phyloP scores from a whole-genome alignment of 768 basidiomycete species.

The Macrolepiota fuliginosa region DNA sequence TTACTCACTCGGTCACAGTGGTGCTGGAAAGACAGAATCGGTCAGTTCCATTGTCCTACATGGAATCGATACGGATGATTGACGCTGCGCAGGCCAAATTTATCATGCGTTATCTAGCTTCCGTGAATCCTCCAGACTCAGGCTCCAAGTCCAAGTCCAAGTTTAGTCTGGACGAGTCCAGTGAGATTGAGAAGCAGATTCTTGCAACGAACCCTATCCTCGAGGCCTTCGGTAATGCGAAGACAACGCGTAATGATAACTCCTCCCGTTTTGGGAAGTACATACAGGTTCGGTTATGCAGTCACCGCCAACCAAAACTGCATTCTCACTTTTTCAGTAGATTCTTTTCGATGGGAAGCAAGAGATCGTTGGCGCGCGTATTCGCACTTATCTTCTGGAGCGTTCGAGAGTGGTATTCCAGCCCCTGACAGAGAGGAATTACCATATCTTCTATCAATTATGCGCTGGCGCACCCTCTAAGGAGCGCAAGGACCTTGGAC shows the following conservation, averaged over 20 bases:
- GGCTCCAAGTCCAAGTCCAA: conserved; percentile 65
- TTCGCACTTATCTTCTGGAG: conserved; percentile 96
- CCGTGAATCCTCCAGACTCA: conserved; percentile 82
- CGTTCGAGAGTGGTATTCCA: conserved; percentile 98
- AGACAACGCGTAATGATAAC: conserved; percentile 98
- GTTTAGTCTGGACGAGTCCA: conserved; percentile 77
- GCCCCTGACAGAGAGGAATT: conserved; percentile 95
- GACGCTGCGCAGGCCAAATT: conserved; percentile 73
- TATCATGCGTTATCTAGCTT: conserved; percentile 98
- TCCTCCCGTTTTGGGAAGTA: conserved; percentile 99
- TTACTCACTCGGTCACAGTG: conserved; percentile 49
- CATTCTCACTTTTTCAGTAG: conserved; percentile 38
- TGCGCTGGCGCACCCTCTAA: conserved; percentile 94
- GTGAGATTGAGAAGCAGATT: conserved; percentile 96
- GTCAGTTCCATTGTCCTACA: conserved; percentile 38
- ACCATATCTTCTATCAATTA: conserved; percentile 99
- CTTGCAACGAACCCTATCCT: conserved; percentile 99
- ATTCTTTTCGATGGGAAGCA: conserved; percentile 95
- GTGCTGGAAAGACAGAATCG: conserved; percentile 98
- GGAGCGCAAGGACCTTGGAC: conserved; percentile 91
- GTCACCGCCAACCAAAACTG: background rate
- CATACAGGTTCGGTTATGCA: conserved; percentile 72
- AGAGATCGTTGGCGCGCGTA: conserved; percentile 98
- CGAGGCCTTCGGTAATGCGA: conserved; percentile 98
- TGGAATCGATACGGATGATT: background rate